Evolutionary conservation across 2,329 filamentous ascomycete genomes (phyloP).

Genomic region (Botrytis pseudocinerea): DNA sequence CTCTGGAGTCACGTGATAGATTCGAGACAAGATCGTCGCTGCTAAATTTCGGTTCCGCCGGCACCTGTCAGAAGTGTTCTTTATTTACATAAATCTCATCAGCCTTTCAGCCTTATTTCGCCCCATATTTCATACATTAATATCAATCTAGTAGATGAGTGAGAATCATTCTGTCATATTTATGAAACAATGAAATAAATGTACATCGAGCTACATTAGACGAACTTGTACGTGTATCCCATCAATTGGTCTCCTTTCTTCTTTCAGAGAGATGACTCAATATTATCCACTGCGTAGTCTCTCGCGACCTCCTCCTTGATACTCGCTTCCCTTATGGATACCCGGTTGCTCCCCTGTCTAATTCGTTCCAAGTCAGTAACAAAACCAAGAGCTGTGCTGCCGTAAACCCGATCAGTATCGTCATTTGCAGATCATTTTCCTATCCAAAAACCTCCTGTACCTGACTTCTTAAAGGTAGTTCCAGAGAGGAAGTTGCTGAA

Average conservation of each 20-base stretch:
- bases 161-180: background rate
- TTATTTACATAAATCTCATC: background rate
- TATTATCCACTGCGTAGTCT: background rate
- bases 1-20: background rate
- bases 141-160: background rate
- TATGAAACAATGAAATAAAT: background rate
- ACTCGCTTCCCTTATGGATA: background rate
- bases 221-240: background rate
- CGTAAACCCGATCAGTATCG: background rate
- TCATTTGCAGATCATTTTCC: slow-evolving; percentile 1
- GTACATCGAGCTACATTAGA: background rate
- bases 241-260: background rate
- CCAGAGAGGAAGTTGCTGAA: background rate
- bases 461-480: background rate
- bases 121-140: background rate
- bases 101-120: slow-evolving; percentile 10
- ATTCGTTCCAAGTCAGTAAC: background rate
- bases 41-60: background rate
- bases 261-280: background rate
- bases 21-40: slow-evolving; percentile 2
- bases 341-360: background rate
- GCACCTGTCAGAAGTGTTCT: background rate
- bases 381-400: background rate
- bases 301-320: background rate
- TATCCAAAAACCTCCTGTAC: background rate